Base-by-base conservation (phyloP, 2,329 filamentous ascomycete species). In the Penicillium sp. region DNA sequence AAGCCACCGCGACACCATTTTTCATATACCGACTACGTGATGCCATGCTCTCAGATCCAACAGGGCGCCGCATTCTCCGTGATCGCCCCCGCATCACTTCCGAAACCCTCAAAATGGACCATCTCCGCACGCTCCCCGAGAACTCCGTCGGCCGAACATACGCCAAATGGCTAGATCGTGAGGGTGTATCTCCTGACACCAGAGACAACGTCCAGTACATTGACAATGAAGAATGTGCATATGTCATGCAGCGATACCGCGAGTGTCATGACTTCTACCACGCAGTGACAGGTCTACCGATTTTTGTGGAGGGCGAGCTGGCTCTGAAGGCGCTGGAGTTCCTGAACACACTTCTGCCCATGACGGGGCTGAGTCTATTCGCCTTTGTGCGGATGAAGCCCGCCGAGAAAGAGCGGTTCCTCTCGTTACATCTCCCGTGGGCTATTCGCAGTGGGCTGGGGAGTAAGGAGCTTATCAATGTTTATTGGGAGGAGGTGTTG, bases 251-350 rank as follows among this genome's bases (percentile, higher is more conserved):
- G 79, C 86, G 94, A 53, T 99, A 99, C 76, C 87, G 94, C 60
- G 94, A 99, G 76, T 96, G 90, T 65, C 94, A 99, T 75, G 94
- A 99, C 74, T 97, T 99, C 76, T 97, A 95, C 78, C 94, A 99
- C 75, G 93, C 94, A 0, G 81, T 99, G 51, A 96, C 92, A 0
- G 93, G 93, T 0, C 77, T 99, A 47, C 94, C 94, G 0, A 85
- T 95, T 41, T 88, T 96, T 61, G 84, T 92, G n/a, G 94, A 99
- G 79, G 94, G 94, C 27, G 94, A 99, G 79, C 84, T 99, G 13
- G 94, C 93, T n/a, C 83, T 99, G 65, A 99, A 99, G 78, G 92
- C 92, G 0, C 96, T 99, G 65, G 94, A 99, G 78, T 99, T 96
- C 73, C 87, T 92, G 27, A 99, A 97, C 71, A 97, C 92, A 1